These are phyloP conservation scores for Fistulifera solaris DNA, from an alignment of 108 stramenopile species.

Conservation along the genomic window DNA sequence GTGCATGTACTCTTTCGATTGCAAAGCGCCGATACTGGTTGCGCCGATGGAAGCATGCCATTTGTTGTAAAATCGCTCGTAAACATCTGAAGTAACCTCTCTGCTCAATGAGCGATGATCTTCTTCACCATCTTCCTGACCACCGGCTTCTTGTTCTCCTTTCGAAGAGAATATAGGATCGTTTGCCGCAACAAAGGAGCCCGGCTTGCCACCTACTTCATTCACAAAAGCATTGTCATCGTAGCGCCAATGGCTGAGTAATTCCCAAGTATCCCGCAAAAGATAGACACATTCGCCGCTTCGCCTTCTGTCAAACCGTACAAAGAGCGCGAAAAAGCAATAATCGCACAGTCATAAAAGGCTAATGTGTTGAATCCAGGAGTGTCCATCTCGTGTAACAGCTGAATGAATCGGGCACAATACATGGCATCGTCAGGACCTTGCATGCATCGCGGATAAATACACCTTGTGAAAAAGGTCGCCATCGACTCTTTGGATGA, in stretches of 20 bases:
- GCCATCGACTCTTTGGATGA: constrained; percentile 21
- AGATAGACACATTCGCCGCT: constrained; percentile 68
- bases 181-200: background rate
- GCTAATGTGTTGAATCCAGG: constrained; percentile 72
- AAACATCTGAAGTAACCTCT: constrained; percentile 37
- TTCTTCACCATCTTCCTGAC: constrained; percentile 16
- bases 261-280: constrained; percentile 62
- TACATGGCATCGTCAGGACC: constrained; percentile 84
- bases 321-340: constrained; percentile 45
- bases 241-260: constrained; percentile 69
- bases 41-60: constrained; percentile 71
- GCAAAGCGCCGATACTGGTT: constrained; percentile 56
- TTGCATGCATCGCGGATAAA: constrained; percentile 58
- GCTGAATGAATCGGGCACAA: constrained; percentile 59
- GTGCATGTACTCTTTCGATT: constrained; percentile 82
- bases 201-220: constrained; percentile 46
- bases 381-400: constrained; percentile 66
- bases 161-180: constrained; percentile 10
- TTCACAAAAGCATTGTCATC: constrained; percentile 60
- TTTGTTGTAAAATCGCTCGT: constrained; percentile 48
- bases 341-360: constrained; percentile 55
- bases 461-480: constrained; percentile 58
- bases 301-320: constrained; percentile 83
- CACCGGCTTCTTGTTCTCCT: constrained; percentile 17
- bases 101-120: constrained; percentile 13